phyloP scores from a whole-genome alignment of 2,329 filamentous ascomycete species.

The Neofusicoccum kwambonambiense region DNA sequence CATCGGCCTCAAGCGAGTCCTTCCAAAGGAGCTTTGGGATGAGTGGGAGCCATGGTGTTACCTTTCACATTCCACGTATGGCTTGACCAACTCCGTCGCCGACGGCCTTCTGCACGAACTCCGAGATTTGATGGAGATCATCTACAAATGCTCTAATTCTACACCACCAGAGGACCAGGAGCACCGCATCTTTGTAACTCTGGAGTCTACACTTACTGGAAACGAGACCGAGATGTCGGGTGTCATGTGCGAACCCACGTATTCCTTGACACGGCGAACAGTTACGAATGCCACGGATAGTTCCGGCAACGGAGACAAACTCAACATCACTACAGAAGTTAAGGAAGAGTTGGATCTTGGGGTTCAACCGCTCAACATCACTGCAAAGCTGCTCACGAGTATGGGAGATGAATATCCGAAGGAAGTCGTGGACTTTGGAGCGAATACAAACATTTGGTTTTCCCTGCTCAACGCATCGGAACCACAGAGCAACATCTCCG shows the following conservation, averaged over 20 bases:
- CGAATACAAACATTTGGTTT: background rate
- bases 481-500: background rate
- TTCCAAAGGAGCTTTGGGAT: background rate
- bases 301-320: background rate
- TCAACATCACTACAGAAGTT: background rate
- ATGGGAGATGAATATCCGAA: background rate
- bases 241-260: background rate
- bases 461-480: background rate
- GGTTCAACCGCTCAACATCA: background rate
- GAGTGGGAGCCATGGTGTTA: background rate
- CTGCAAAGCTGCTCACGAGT: background rate
- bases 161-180: background rate
- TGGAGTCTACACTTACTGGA: background rate
- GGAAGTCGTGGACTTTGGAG: background rate
- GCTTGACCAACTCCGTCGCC: background rate
- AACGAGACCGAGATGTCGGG: background rate
- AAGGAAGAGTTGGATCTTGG: background rate
- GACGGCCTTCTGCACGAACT: background rate
- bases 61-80: background rate
- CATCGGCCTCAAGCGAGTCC: background rate
- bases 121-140: background rate
- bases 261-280: background rate
- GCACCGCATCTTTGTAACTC: background rate
- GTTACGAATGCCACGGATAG: background rate
- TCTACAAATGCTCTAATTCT: background rate